A percentile compares a stretch with the other conserved stretches of the same genome.
These are phyloP conservation scores for Dictyostelium firmibasis DNA, from an alignment of 78 protist species.

Conservation along the genomic window DNA sequence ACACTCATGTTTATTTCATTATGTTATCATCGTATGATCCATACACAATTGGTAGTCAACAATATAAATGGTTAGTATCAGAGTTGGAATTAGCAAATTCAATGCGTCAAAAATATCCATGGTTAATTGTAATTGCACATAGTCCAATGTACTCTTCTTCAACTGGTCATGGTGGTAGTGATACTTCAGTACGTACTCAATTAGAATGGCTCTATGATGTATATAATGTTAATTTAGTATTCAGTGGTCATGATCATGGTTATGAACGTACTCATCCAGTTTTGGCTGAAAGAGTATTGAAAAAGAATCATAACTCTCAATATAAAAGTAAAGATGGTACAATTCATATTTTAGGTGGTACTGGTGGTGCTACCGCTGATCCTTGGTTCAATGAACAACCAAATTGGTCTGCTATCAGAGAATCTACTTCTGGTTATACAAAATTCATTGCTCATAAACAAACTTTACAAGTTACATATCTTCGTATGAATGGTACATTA, in stretches of 20 bases:
- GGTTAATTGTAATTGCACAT: conserved; percentile 33
- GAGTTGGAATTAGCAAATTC: background rate
- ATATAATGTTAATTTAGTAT: background rate
- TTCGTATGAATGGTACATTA: conserved; percentile 24
- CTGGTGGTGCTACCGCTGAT: conserved; percentile 45
- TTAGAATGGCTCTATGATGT: background rate
- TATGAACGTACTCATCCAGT: conserved; percentile 49
- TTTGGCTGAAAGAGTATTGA: background rate
- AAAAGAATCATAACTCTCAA: background rate
- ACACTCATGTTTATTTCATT: conserved; percentile 23
- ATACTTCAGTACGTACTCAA: background rate
- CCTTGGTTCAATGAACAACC: conserved; percentile 40
- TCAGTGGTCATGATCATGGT: conserved; percentile 71
- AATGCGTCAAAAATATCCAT: conserved; percentile 5
- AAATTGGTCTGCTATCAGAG: conserved; percentile 40
- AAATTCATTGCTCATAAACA: background rate
- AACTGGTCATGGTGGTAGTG: conserved; percentile 54
- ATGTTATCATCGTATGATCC: conserved; percentile 68
- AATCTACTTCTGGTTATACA: conserved; percentile 29
- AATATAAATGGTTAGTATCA: conserved; percentile 15
- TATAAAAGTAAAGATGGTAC: conserved; percentile 26
- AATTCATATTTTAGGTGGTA: conserved; percentile 40
- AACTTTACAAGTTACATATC: background rate
- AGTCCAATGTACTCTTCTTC: conserved; percentile 71
- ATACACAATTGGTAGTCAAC: background rate